These are phyloP conservation scores for Pelagophyceae sp. DNA, from an alignment of 352 stramenopile species.

Conservation along the genomic window DNA sequence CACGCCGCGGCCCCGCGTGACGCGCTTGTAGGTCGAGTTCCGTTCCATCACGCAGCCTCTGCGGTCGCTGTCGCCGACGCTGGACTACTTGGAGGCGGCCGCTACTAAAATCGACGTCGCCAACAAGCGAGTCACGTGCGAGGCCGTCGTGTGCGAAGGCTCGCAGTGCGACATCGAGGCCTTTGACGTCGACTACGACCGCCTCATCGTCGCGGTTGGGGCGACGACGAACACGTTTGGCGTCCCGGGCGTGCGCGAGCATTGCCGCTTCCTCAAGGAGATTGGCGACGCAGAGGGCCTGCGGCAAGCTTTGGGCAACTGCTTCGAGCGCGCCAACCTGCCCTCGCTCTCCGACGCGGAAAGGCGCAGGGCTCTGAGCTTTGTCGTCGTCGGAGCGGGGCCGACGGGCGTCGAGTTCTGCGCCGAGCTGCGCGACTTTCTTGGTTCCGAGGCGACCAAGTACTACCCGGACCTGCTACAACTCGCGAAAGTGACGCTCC, in stretches of 20 bases:
- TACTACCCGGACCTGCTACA: conserved; percentile 64
- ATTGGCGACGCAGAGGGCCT: conserved; percentile 57
- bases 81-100: conserved; percentile 59
- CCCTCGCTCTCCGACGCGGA: conserved; percentile 54
- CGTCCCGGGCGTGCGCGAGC: conserved; percentile 60
- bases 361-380: conserved; percentile 45
- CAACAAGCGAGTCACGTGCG: conserved; percentile 51
- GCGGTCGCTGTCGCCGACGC: conserved; percentile 54
- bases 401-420: conserved; percentile 66
- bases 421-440: conserved; percentile 66
- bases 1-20: too few species aligned
- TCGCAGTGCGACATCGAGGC: conserved; percentile 59
- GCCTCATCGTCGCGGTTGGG: conserved; percentile 57
- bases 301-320: conserved; percentile 62
- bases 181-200: conserved; percentile 61
- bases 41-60: conserved; percentile 64
- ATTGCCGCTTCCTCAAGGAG: conserved; percentile 69
- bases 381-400: conserved; percentile 64
- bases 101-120: conserved; percentile 53
- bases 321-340: conserved; percentile 65
- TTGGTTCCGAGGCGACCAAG: conserved; percentile 54
- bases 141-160: conserved; percentile 63
- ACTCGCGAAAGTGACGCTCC: conserved; percentile 63
- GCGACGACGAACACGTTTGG: conserved; percentile 59
- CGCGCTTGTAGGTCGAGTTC: too few species aligned